Base-by-base conservation (phyloP, 768 basidiomycete genomes). In the Kwoniella sp. region DNA sequence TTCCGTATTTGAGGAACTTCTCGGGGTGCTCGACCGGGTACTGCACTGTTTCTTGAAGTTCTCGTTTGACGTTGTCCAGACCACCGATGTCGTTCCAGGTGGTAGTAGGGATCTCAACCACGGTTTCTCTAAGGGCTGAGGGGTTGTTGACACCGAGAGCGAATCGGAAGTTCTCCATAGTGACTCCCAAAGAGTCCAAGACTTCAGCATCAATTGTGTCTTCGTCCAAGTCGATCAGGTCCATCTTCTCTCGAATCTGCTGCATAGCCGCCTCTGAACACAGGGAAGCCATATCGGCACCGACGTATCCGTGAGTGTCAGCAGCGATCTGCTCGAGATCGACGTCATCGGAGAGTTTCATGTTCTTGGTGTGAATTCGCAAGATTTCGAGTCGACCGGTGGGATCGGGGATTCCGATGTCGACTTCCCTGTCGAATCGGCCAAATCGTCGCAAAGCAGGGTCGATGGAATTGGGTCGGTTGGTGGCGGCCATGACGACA, bases 241-340 rank as follows among this genome's bases (percentile, higher is more conserved):
- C 94, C 95, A 99, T 98, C 87, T 99, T 99, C 83, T 99, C 96
- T 80, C 96, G 91, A 68, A 99, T 99, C 80, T 99, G 96, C 83
- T 99, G 96, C 96, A 99, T 99, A 50, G 96, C 96, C 59, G 96
- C 96, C 80, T 99, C 96, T 1, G 96, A 98, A 81, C 96, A 99
- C 55, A 99, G 85, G 12, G 96, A 90, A 25, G 96, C 96, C 62
- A 99, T 79, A 84, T 99, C 96, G 37, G 96, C 96, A 79, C 96
- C 96, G 72, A 99, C 96, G 76, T 98, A 98, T 81, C 96, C 96
- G 80, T 99, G 96, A 6, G 96, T 99, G 80, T 99, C 96, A 55
- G 94, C 93, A 55, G 96, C 96, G 71, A 99, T 98, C 90, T 95
- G 80, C 81, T 99, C 96, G 64, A 98, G 87, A 76, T 99, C 96